phyloP scores from a whole-genome alignment of 371 early-diverging fungal species.

The Dinochytrium kinnereticum region DNA sequence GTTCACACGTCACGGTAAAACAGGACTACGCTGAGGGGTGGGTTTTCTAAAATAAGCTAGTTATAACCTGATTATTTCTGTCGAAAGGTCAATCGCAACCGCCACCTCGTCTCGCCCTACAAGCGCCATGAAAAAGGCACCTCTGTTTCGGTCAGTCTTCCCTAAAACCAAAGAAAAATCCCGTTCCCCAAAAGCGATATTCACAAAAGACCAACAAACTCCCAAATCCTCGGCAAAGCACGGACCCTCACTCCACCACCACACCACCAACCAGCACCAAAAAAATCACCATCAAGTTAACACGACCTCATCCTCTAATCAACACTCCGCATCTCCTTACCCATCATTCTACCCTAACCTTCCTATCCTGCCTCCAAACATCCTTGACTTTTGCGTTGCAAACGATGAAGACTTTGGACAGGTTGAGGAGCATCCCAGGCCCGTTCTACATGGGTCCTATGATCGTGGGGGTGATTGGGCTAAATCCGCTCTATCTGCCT shows the following conservation, averaged over 20 bases:
- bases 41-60: not conserved
- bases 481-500: slow-evolving; percentile 2
- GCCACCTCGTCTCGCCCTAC: not conserved
- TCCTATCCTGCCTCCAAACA: slow-evolving; percentile 15
- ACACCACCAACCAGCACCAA: not conserved
- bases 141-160: slow-evolving; percentile 1
- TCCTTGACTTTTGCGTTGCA: slow-evolving; percentile 5
- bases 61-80: not conserved
- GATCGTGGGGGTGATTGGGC: slow-evolving; percentile 14
- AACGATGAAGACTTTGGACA: slow-evolving; percentile 14
- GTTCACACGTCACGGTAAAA: not conserved
- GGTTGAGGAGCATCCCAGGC: slow-evolving; percentile 1
- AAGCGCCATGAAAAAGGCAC: not conserved
- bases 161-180: slow-evolving; percentile 7
- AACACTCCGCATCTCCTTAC: not conserved
- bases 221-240: not conserved
- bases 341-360: not conserved
- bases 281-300: not conserved
- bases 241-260: not conserved
- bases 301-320: not conserved
- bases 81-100: not conserved
- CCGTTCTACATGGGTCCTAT: slow-evolving; percentile 9
- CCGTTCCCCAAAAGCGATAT: too few relatives aligned
- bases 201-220: slow-evolving; percentile 1
- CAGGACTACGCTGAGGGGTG: not conserved